Conservation (phyloP, 2,329 filamentous ascomycete species). For the Aureobasidium mangrovei region DNA sequence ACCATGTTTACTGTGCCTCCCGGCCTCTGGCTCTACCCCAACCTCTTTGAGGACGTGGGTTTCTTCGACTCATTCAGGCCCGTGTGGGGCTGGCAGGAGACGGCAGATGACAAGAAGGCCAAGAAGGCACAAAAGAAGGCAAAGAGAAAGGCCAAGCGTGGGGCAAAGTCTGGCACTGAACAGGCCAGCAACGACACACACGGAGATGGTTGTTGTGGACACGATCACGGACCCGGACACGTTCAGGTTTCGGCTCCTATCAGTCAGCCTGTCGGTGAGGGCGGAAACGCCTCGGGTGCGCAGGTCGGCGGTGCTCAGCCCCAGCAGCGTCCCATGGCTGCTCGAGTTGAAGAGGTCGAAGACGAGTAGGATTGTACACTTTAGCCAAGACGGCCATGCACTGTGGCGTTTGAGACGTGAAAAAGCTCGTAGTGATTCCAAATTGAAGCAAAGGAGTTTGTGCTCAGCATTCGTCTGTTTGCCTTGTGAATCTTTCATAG, state of each 20-base stretch:
- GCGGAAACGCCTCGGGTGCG: not conserved
- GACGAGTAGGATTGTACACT: not conserved
- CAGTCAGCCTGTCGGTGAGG: constrained; percentile 1
- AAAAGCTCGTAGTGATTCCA: not conserved
- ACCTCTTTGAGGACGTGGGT: constrained; percentile 95
- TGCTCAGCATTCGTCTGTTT: too few species aligned
- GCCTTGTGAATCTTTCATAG: too few species aligned
- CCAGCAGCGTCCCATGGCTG: constrained; percentile 5
- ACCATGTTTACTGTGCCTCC: constrained; percentile 79
- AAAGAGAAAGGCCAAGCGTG: constrained; percentile 28
- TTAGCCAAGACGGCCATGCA: not conserved
- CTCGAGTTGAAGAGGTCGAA: constrained; percentile 11
- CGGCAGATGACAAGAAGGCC: constrained; percentile 18
- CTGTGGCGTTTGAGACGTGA: not conserved
- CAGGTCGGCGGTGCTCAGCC: not conserved
- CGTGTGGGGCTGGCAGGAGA: constrained; percentile 89
- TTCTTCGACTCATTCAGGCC: constrained; percentile 97
- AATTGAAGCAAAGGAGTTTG: too few species aligned
- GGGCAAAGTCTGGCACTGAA: constrained; percentile 20
- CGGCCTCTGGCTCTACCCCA: constrained; percentile 96
- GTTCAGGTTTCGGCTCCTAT: constrained; percentile 4
- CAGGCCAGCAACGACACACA: not conserved
- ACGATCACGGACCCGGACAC: not conserved
- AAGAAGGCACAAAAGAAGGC: constrained; percentile 29
- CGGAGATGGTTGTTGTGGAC: not conserved